Evolutionary conservation across 331 rosid species (phyloP), one percentile per base, ranked within the genome.

Genomic region (Pyrus hybrid): DNA sequence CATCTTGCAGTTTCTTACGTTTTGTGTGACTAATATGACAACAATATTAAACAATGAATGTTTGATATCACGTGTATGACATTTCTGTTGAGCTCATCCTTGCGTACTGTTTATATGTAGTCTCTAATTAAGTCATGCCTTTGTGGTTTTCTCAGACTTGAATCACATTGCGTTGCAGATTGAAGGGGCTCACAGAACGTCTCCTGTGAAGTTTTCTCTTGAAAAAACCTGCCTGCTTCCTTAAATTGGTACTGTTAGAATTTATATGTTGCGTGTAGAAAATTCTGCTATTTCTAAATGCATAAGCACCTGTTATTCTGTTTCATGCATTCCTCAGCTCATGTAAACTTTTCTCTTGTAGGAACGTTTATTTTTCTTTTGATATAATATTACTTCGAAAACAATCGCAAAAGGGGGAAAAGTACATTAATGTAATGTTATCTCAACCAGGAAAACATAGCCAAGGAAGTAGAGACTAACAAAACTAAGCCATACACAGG

Each of bases 131-230:
- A 70, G 56, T 23, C 41, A 54, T 70, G 77, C 63, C 68, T 18
- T 67, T 56, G 72, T 82, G 83, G 43, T 35, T 67, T 63, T 80
- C 80, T 80, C 90, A 91, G 96, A 88, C 80, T 80, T 86, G 67
- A 86, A 54, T 20, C 63, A 13, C 37, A 79, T 67, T 69, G 85
- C 77, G 83, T 78, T 83, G 76, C 93, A 83, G 88, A 83, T 87
- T 88, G 91, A 80, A 90, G 84, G 86, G 80, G 86, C 91, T 78
- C 88, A 91, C 71, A 84, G 81, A 80, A 84, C 90, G 97, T 90
- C 87, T 77, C 84, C 93, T 45, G 91, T 92, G 76, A 90, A 72
- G 32, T 81, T 81, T 61, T 79, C 90, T 53, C 83, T 53, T 11
- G 80, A 26, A 85, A 86, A 90, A 83, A 84, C 98, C 98, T 2